Base-by-base conservation (phyloP, 2,329 filamentous ascomycete genomes). In the Fusarium sp. region DNA sequence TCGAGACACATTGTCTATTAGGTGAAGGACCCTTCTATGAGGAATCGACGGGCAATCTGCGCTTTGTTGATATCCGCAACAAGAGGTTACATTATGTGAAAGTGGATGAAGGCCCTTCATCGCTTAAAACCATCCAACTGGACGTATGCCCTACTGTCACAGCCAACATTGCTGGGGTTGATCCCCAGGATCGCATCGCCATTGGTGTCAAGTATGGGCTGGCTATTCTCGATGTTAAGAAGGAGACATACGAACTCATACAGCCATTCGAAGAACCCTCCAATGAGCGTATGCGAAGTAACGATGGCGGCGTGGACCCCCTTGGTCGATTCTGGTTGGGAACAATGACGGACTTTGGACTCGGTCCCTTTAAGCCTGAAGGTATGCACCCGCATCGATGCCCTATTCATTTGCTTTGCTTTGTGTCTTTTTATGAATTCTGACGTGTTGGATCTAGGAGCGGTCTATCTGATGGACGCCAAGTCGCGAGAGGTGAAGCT, bases 241-340 rank as follows among this genome's bases (percentile, higher is more conserved):
- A 85, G 26, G 88, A 85, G 53, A 73, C 78, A 54, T 88, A 88
- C 74, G 84, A 89, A 74, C 85, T 90, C 69, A 71, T 90, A 62
- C 79, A 82, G 67, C 83, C 80, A 64, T 89, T 88, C 75, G 75
- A 79, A 69, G 80, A 83, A 42, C 73, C 76, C 35, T 70, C 75
- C 37, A 87, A 85, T 70, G 82, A 87, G 78, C 82, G 90, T 26
- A 85, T 93, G 79, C 83, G 89, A 61, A 87, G 92, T 80, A 97
- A 97, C 78, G 95, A 97, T 78, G 94, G 94, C 49, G 92, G 90
- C 8, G 90, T 93, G 55, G 94, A 97, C 78, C 90, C 90, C 30
- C 87, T 90, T 69, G 94, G 95, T 35, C 86, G 93, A 37, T 96
- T 95, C 82, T 97, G 93, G 92, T 85, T 94, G 9, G 93, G 94